A percentile compares a stretch with the other conserved stretches of the same genome.
phyloP scores from a whole-genome alignment of 75 land plant genomes.

The Pinus tabuliformis region DNA sequence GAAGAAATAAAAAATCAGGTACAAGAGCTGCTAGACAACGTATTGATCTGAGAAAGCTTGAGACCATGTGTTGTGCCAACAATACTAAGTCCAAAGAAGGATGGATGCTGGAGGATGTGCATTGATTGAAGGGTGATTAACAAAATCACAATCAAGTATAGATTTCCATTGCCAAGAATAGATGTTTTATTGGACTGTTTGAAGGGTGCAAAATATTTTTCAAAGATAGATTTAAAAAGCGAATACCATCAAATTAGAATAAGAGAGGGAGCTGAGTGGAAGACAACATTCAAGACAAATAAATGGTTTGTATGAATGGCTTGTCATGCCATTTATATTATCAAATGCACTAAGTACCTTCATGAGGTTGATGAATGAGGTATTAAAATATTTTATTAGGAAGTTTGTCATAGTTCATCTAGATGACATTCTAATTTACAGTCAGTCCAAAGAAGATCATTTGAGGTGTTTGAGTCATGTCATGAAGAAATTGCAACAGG shows the following conservation, averaged over 20 bases:
- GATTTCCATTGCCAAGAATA: neutral
- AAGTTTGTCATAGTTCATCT: no score
- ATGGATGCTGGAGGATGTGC: neutral
- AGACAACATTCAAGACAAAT: no score
- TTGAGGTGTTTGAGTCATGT: no score
- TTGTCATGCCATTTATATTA: no score
- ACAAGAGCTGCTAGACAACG: neutral
- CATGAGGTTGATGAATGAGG: no score
- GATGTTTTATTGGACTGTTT: neutral
- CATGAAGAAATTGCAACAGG: no score
- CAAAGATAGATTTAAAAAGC: neutral
- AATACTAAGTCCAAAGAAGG: neutral
- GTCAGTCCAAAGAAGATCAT: no score
- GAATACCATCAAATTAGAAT: neutral
- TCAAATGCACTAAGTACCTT: no score
- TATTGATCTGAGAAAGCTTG: neutral
- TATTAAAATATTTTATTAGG: no score
- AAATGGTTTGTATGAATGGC: no score
- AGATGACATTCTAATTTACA: no score
- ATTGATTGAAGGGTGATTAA: neutral
- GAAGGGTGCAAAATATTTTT: neutral
- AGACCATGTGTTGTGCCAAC: neutral
- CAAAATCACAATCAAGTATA: neutral
- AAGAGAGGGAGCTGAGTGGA: neutral
- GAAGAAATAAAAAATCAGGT: neutral